phyloP scores from a whole-genome alignment of 2,329 filamentous ascomycete genomes.

The Fusarium humuli region DNA sequence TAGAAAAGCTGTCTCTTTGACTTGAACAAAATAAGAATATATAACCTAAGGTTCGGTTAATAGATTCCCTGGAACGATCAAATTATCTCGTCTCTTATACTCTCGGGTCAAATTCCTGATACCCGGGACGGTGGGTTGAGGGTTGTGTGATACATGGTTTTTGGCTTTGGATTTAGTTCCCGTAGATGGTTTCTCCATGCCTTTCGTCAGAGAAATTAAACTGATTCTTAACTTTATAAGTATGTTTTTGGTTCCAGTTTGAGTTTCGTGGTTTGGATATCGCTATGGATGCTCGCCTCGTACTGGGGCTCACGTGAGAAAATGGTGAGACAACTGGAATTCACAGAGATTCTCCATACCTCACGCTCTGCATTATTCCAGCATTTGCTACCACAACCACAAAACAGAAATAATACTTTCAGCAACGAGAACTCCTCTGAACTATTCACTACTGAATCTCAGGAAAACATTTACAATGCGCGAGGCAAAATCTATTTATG shows the following conservation, averaged over 20 bases:
- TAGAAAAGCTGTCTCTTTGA: background rate
- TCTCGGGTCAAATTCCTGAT: background rate
- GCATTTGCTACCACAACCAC: background rate
- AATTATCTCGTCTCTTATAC: background rate
- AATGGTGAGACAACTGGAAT: constrained; percentile 14
- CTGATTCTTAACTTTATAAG: no score
- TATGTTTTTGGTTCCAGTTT: background rate
- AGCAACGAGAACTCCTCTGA: background rate
- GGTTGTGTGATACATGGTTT: background rate
- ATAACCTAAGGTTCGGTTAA: background rate
- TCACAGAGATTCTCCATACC: background rate
- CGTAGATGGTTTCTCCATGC: no score
- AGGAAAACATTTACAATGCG: background rate
- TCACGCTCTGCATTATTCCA: background rate
- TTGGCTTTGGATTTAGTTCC: no score
- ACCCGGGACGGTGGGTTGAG: background rate
- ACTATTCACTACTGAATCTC: background rate
- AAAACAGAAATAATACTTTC: background rate
- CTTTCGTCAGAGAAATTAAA: no score
- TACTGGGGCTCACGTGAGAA: constrained; percentile 26
- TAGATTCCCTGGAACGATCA: background rate
- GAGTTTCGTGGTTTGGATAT: background rate
- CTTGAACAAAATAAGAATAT: background rate
- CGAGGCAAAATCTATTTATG: constrained; percentile 18
- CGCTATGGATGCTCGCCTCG: background rate